Percentiles rank a stretch among this genome's conserved stretches.
Evolutionary conservation across 768 basidiomycete genomes (phyloP).

Genomic region (Coprinopsis sp.): DNA sequence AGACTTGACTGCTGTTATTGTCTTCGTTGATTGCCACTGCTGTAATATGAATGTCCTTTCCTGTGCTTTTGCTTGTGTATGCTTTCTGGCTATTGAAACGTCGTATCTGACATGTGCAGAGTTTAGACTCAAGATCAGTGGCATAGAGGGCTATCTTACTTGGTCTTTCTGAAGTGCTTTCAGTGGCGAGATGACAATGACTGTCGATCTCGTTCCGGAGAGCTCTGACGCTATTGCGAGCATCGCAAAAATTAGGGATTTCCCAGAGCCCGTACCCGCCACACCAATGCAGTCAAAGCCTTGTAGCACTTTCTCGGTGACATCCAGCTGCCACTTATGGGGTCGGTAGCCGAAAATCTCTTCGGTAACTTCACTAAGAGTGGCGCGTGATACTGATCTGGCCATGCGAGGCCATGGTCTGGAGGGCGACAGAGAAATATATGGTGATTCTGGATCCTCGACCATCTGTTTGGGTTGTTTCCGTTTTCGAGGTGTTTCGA

Average conservation of each 20-base stretch:
- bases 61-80: background rate
- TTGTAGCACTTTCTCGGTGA: background rate
- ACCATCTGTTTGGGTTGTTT: too few species aligned
- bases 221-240: constrained; percentile 2
- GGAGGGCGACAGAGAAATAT: background rate
- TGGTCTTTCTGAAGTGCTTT: constrained; percentile 1
- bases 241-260: background rate
- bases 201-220: background rate
- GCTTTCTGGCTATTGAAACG: background rate
- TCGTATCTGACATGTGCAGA: background rate
- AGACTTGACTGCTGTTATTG: constrained; percentile 10
- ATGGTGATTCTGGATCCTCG: background rate
- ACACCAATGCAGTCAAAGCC: background rate
- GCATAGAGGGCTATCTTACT: background rate
- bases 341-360: background rate
- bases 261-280: background rate
- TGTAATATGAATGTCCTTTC: constrained; percentile 6
- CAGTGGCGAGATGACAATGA: background rate
- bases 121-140: background rate
- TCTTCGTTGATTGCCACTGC: constrained; percentile 16
- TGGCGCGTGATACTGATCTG: background rate
- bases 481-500: too few species aligned
- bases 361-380: background rate
- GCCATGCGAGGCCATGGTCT: background rate
- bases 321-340: background rate